These are phyloP conservation scores for Lantana camara DNA, from an alignment of 257 asterid species.

Conservation along the genomic window DNA sequence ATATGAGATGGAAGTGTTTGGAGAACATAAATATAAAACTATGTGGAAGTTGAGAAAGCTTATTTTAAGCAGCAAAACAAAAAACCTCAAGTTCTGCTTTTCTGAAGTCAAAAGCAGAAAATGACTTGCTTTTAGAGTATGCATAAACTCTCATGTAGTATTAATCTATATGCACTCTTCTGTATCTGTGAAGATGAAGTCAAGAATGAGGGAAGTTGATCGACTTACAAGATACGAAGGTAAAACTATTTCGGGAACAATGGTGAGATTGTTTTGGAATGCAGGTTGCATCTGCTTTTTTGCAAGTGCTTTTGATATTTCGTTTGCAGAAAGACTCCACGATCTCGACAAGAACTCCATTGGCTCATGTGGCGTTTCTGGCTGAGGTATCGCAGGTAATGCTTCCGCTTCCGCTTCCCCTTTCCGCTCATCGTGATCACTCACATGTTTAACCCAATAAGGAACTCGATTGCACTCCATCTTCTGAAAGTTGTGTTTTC, in stretches of 20 bases:
- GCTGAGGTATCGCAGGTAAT: slow-evolving; percentile 67
- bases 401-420: slow-evolving; percentile 8
- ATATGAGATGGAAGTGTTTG: too few species aligned
- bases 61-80: too few species aligned
- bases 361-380: slow-evolving; percentile 81
- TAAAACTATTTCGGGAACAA: slow-evolving; percentile 37
- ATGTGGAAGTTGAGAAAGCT: too few species aligned
- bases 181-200: not conserved
- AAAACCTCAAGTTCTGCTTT: too few species aligned
- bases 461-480: slow-evolving; percentile 42
- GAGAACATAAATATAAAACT: too few species aligned
- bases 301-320: slow-evolving; percentile 69
- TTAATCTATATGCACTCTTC: too few species aligned
- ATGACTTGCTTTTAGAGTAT: too few species aligned
- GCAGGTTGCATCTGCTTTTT: slow-evolving; percentile 42
- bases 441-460: slow-evolving; percentile 47
- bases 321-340: slow-evolving; percentile 79
- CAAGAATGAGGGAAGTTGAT: not conserved
- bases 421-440: slow-evolving; percentile 39
- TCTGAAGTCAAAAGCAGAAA: too few species aligned
- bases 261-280: slow-evolving; percentile 40
- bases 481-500: not conserved
- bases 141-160: too few species aligned
- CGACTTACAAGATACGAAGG: slow-evolving; percentile 49
- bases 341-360: slow-evolving; percentile 89